A percentile compares a stretch with the other conserved stretches of the same genome.
Conservation (phyloP, 306 rosid species). For the Cyamopsis tetragonoloba region DNA sequence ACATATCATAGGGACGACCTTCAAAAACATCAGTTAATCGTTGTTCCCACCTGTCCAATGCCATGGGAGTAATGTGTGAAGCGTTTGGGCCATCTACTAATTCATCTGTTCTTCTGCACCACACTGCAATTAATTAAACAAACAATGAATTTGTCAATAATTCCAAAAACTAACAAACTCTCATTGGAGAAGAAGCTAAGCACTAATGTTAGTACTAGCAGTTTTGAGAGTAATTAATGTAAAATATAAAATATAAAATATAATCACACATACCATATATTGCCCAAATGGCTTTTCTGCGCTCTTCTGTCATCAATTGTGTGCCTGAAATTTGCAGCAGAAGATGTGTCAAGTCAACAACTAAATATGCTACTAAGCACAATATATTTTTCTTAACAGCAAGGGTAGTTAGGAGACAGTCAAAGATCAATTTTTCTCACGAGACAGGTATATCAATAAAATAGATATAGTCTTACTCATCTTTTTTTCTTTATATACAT, state of each 20-base stretch:
- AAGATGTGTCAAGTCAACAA: neutral
- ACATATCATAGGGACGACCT: conserved; percentile 90
- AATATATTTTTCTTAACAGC: too few species aligned
- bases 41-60: conserved; percentile 89
- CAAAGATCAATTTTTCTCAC: too few species aligned
- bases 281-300: conserved; percentile 89
- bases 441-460: too few species aligned
- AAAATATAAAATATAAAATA: too few species aligned
- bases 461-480: too few species aligned
- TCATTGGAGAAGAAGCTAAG: neutral
- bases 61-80: conserved; percentile 84
- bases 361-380: neutral
- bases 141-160: conserved; percentile 3
- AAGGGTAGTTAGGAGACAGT: too few species aligned
- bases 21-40: conserved; percentile 67
- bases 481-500: too few species aligned
- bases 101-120: conserved; percentile 98
- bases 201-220: too few species aligned
- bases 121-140: conserved; percentile 70
- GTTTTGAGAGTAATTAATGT: neutral
- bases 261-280: conserved; percentile 61
- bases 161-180: neutral
- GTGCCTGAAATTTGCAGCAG: conserved; percentile 52
- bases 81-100: conserved; percentile 97
- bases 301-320: conserved; percentile 80